These are phyloP conservation scores for Cubamyces sp. DNA, from an alignment of 768 basidiomycete genomes.

Conservation along the genomic window DNA sequence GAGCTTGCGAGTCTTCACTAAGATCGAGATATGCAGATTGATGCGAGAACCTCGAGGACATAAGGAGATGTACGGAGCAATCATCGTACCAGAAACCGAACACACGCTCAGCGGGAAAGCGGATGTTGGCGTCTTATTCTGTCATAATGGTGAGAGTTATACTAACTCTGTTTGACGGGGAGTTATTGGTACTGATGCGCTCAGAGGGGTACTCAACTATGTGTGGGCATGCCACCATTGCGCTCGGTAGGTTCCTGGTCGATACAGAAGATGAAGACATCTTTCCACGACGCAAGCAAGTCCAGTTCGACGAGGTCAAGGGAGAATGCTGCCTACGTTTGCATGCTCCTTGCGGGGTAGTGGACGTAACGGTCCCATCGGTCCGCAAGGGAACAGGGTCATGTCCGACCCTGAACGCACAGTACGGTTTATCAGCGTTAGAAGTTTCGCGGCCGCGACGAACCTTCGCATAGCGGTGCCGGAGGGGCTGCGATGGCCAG, in stretches of 20 bases:
- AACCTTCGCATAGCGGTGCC: constrained; percentile 38
- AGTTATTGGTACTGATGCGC: neutral
- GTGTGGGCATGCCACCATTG: constrained; percentile 48
- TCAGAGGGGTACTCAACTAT: constrained; percentile 48
- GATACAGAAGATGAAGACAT: constrained; percentile 40
- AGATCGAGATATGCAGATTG: constrained; percentile 28
- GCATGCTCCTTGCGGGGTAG: constrained; percentile 46
- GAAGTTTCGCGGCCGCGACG: constrained; percentile 38
- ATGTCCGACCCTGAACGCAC: constrained; percentile 35
- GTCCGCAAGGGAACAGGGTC: constrained; percentile 18
- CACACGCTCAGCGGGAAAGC: constrained; percentile 37
- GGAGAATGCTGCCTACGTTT: constrained; percentile 34
- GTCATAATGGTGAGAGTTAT: constrained; percentile 41
- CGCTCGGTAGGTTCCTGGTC: constrained; percentile 44
- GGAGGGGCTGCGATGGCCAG: constrained; percentile 32
- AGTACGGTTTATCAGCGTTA: constrained; percentile 42
- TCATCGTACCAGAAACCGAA: constrained; percentile 43
- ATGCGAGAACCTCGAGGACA: constrained; percentile 47
- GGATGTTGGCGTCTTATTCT: constrained; percentile 47
- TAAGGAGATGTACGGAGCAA: constrained; percentile 46
- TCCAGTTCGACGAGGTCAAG: constrained; percentile 29
- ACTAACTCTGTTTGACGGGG: neutral
- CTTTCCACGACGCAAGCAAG: constrained; percentile 36
- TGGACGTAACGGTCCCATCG: constrained; percentile 38
- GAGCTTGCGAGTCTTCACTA: neutral